Evolutionary conservation across 2,329 filamentous ascomycete species (phyloP).

Genomic region (Arthrobotrys musiformis): DNA sequence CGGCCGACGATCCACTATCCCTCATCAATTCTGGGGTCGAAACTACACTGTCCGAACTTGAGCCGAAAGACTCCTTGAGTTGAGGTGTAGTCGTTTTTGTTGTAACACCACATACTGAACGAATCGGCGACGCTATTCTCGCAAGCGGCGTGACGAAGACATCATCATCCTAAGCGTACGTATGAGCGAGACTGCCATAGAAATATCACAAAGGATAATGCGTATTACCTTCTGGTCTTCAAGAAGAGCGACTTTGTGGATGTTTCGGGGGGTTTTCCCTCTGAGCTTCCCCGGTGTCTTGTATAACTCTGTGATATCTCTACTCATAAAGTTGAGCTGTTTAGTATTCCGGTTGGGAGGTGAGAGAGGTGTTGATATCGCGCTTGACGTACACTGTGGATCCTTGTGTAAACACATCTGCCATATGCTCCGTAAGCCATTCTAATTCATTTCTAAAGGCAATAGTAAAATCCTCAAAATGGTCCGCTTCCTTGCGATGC

Average conservation of each 20-base stretch:
- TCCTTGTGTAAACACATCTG: slow-evolving; percentile 81
- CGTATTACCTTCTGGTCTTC: slow-evolving; percentile 15
- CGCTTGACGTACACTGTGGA: slow-evolving; percentile 27
- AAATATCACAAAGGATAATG: neutral
- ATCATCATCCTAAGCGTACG: neutral
- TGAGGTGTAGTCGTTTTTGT: neutral
- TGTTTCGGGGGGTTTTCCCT: slow-evolving; percentile 80
- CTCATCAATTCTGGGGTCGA: slow-evolving; percentile 45
- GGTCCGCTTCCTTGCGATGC: slow-evolving; percentile 77
- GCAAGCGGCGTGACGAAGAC: neutral
- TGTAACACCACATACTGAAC: neutral
- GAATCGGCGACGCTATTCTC: neutral
- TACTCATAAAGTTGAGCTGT: slow-evolving; percentile 62
- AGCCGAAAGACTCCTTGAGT: neutral
- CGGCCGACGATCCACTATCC: slow-evolving; percentile 34
- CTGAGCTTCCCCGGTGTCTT: slow-evolving; percentile 88
- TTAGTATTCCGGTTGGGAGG: neutral
- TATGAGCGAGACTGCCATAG: neutral
- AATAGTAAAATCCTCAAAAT: slow-evolving; percentile 92
- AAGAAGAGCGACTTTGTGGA: slow-evolving; percentile 66
- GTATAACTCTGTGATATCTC: slow-evolving; percentile 93
- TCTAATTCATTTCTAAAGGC: slow-evolving; percentile 93
- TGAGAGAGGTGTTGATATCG: neutral
- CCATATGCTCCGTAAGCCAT: slow-evolving; percentile 99
- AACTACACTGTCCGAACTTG: slow-evolving; percentile 1